Conservation (phyloP, 306 rosid species). For the Rosa lucieae region DNA sequence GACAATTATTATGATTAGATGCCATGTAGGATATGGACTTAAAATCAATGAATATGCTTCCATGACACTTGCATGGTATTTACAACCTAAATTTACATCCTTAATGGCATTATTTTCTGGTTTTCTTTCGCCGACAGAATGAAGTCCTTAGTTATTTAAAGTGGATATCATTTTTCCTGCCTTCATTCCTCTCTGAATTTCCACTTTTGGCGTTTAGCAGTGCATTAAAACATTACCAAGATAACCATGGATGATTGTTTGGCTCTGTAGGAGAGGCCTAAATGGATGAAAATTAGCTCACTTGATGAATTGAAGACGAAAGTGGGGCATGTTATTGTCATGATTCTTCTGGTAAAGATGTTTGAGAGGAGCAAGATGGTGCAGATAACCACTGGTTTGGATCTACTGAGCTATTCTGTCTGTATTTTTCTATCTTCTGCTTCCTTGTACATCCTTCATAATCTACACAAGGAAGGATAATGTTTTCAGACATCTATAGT, state of each 20-base stretch:
- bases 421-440: constrained; percentile 95
- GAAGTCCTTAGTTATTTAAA: neutral
- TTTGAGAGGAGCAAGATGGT: constrained; percentile 99
- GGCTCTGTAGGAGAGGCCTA: constrained; percentile 73
- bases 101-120: neutral
- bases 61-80: neutral
- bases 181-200: neutral
- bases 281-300: constrained; percentile 91
- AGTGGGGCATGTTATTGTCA: constrained; percentile 92
- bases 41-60: neutral
- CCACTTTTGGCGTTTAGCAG: neutral
- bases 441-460: constrained; percentile 90
- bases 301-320: constrained; percentile 93
- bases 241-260: neutral
- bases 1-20: neutral
- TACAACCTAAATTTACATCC: neutral
- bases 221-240: neutral
- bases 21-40: neutral
- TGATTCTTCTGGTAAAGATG: constrained; percentile 97
- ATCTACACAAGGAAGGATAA: constrained; percentile 68
- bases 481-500: neutral
- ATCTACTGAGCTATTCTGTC: constrained; percentile 77
- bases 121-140: neutral
- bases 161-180: neutral
- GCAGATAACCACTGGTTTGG: constrained; percentile 68